Percentiles rank a stretch among this genome's conserved stretches.
These are phyloP conservation scores for Epicoccum sorghinum DNA, from an alignment of 2,329 filamentous ascomycete species.

Conservation along the genomic window DNA sequence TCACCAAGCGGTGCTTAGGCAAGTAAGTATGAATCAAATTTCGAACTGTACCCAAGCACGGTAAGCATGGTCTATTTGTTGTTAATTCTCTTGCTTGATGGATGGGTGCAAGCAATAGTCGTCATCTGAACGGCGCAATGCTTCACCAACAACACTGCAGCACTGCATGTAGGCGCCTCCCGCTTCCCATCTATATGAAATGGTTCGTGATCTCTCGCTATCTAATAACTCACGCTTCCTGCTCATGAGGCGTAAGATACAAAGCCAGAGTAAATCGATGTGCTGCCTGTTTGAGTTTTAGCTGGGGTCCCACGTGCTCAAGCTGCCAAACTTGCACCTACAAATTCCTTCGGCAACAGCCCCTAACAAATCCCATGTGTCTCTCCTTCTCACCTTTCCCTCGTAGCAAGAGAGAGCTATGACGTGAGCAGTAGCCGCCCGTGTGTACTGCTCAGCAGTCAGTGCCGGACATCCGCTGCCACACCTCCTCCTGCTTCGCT, in stretches of 20 bases:
- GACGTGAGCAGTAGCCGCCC: slow-evolving; percentile 31
- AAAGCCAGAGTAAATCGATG: slow-evolving; percentile 69
- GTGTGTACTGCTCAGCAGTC: slow-evolving; percentile 23
- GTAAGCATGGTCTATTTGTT: neutral
- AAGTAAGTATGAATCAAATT: slow-evolving; percentile 19
- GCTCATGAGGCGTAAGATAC: slow-evolving; percentile 68
- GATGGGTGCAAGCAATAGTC: neutral
- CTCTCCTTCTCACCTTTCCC: slow-evolving; percentile 10
- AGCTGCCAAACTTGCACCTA: slow-evolving; percentile 34
- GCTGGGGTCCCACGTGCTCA: slow-evolving; percentile 39
- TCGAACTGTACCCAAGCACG: neutral
- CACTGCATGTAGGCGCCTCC: neutral
- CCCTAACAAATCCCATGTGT: slow-evolving; percentile 16
- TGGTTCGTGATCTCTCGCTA: slow-evolving; percentile 61
- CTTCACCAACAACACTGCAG: neutral
- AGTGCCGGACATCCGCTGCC: slow-evolving; percentile 29
- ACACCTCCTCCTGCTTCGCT: slow-evolving; percentile 41
- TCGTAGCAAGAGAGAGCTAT: slow-evolving; percentile 22
- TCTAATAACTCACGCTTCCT: slow-evolving; percentile 70
- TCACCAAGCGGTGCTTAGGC: slow-evolving; percentile 45
- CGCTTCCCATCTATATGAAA: neutral
- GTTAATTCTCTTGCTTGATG: neutral
- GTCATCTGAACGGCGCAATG: neutral
- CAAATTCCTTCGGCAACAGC: slow-evolving; percentile 33
- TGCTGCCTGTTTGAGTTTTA: slow-evolving; percentile 37